Conservation (phyloP, 805 yeast genomes). For the Schizosaccharomyces cryophilus region DNA sequence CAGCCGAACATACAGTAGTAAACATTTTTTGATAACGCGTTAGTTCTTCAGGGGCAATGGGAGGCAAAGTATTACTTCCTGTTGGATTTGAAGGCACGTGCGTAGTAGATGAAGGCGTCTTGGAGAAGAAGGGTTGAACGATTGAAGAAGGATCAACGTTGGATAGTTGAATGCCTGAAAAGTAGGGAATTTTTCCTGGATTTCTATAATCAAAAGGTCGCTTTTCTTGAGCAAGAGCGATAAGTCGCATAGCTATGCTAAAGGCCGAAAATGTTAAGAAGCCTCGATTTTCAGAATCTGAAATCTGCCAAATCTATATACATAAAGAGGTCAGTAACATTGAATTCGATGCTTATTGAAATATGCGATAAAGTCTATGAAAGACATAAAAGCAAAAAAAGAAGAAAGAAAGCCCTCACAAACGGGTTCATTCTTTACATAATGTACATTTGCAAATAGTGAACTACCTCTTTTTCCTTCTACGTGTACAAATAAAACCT, state of each 20-base stretch:
- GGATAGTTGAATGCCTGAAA: not conserved
- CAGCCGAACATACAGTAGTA: constrained; percentile 32
- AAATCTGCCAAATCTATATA: constrained; percentile 56
- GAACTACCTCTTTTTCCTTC: no score
- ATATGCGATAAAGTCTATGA: not conserved
- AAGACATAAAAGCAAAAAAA: not conserved
- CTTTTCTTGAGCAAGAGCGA: constrained; percentile 51
- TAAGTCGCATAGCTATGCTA: constrained; percentile 63
- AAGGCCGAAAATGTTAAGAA: constrained; percentile 60
- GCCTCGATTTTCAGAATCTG: constrained; percentile 78
- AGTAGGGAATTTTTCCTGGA: not conserved
- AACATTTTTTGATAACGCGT: constrained; percentile 47
- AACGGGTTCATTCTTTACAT: no score
- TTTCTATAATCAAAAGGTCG: not conserved
- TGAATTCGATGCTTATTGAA: no score
- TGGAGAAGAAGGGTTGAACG: not conserved
- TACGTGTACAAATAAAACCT: no score
- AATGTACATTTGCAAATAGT: no score
- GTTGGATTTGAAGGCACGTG: constrained; percentile 6
- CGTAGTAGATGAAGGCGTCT: constrained; percentile 9
- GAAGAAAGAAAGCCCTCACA: no score
- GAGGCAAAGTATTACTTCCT: constrained; percentile 19
- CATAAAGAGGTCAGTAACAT: not conserved
- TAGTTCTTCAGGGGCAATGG: constrained; percentile 32
- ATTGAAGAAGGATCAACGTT: not conserved